These are phyloP conservation scores for Aspergillus puulaauensis DNA, from an alignment of 2,329 filamentous ascomycete genomes.

Conservation along the genomic window DNA sequence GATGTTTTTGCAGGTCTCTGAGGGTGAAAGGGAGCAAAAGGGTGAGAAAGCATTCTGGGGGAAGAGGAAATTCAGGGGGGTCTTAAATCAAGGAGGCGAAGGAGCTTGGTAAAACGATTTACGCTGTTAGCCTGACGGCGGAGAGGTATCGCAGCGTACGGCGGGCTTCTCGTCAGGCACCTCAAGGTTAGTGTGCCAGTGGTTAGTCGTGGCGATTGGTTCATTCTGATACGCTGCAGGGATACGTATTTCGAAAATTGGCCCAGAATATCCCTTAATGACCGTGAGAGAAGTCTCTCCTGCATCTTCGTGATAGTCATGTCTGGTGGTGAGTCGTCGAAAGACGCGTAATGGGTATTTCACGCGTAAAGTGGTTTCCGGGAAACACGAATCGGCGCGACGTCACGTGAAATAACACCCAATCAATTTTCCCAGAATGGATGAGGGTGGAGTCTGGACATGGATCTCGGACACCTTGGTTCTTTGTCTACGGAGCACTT, in stretches of 20 bases:
- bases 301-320: not conserved
- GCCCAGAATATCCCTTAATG: not conserved
- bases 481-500: not conserved
- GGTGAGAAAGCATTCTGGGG: not conserved
- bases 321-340: slow-evolving; percentile 19
- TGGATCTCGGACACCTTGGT: not conserved
- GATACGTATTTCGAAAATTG: not conserved
- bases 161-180: not conserved
- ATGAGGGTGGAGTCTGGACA: not conserved
- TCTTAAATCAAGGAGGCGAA: slow-evolving; percentile 5
- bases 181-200: not conserved
- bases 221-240: not conserved
- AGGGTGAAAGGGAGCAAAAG: not conserved
- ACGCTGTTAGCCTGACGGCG: slow-evolving; percentile 1
- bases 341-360: slow-evolving; percentile 28
- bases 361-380: slow-evolving; percentile 34
- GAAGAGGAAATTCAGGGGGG: slow-evolving; percentile 6
- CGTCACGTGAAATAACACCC: slow-evolving; percentile 32
- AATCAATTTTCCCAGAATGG: slow-evolving; percentile 16
- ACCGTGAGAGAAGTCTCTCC: not conserved
- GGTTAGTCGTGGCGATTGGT: not conserved
- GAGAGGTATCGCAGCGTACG: slow-evolving; percentile 5
- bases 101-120: slow-evolving; percentile 11
- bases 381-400: slow-evolving; percentile 39
- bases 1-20: slow-evolving; percentile 1